Percentiles rank a stretch among this genome's conserved stretches.
phyloP scores from a whole-genome alignment of 139 green algal species.

The Raphidocelis subcapitata region DNA sequence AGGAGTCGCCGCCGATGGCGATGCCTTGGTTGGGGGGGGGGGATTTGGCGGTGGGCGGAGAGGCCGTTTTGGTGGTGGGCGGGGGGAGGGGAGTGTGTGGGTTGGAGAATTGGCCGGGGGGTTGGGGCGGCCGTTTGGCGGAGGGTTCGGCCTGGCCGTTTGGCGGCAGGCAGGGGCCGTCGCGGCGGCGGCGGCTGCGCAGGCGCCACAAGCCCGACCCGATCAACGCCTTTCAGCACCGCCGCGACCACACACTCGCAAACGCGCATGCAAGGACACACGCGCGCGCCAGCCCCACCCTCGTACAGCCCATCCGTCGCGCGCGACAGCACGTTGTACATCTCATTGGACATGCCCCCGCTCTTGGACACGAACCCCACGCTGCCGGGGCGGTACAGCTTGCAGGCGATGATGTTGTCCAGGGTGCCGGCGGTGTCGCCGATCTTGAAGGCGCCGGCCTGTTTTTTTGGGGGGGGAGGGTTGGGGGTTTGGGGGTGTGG shows the following conservation, averaged over 20 bases:
- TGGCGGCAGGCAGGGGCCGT: too few species aligned
- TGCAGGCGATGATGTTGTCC: slow-evolving; percentile 96
- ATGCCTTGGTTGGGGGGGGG: slow-evolving; percentile 73
- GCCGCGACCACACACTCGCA: too few species aligned
- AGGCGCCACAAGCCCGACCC: too few species aligned
- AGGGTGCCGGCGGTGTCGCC: slow-evolving; percentile 93
- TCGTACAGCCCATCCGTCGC: slow-evolving; percentile 93
- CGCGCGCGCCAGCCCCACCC: slow-evolving; percentile 45
- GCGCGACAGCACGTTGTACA: slow-evolving; percentile 94
- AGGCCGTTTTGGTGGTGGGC: too few species aligned
- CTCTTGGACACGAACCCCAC: slow-evolving; percentile 95
- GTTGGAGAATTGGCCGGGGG: background rate
- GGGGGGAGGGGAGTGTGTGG: background rate
- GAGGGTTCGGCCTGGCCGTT: slow-evolving; percentile 22
- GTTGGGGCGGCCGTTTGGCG: background rate
- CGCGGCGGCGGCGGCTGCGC: too few species aligned
- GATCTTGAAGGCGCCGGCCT: slow-evolving; percentile 95
- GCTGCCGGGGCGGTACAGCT: slow-evolving; percentile 85
- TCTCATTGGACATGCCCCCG: slow-evolving; percentile 94
- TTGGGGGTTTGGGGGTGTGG: too few species aligned
- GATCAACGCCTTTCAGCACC: too few species aligned
- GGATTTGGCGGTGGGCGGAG: background rate
- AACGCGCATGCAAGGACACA: too few species aligned
- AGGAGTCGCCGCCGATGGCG: slow-evolving; percentile 92
- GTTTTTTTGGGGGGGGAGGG: background rate